Conservation (phyloP, 768 basidiomycete genomes). For the Mycena leptocephala region DNA sequence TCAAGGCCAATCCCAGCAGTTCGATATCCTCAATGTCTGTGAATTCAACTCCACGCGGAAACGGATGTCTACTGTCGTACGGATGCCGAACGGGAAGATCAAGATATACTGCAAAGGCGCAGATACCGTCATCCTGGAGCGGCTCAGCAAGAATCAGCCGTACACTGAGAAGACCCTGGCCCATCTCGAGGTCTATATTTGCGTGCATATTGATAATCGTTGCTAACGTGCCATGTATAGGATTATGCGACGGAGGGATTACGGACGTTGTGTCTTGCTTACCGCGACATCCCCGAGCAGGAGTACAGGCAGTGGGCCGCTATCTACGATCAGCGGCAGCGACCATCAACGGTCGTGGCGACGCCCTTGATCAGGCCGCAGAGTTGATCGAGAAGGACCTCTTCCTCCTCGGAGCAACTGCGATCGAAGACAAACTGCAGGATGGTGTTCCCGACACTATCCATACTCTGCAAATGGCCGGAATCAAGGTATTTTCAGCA, state of each 20-base stretch:
- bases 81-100: constrained; percentile 90
- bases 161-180: constrained; percentile 89
- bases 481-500: constrained; percentile 83
- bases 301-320: constrained; percentile 93
- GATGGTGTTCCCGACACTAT: constrained; percentile 99
- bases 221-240: constrained; percentile 53
- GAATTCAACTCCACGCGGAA: constrained; percentile 99
- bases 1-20: constrained; percentile 81
- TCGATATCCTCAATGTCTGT: constrained; percentile 95
- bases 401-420: constrained; percentile 94
- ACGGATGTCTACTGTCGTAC: constrained; percentile 96
- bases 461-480: constrained; percentile 97
- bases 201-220: background rate
- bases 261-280: constrained; percentile 96
- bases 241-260: constrained; percentile 98
- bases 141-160: constrained; percentile 88
- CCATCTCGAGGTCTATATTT: constrained; percentile 86
- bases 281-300: constrained; percentile 90
- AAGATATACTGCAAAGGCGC: constrained; percentile 98
- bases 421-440: constrained; percentile 98
- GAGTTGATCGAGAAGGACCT: constrained; percentile 97
- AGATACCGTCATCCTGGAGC: constrained; percentile 96
- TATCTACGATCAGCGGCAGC: constrained; percentile 94
- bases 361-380: constrained; percentile 94
- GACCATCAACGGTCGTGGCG: constrained; percentile 96